Evolutionary conservation across 2,329 filamentous ascomycete genomes (phyloP), one percentile per base, ranked within the genome.

Genomic region (Claviceps fusiformis): DNA sequence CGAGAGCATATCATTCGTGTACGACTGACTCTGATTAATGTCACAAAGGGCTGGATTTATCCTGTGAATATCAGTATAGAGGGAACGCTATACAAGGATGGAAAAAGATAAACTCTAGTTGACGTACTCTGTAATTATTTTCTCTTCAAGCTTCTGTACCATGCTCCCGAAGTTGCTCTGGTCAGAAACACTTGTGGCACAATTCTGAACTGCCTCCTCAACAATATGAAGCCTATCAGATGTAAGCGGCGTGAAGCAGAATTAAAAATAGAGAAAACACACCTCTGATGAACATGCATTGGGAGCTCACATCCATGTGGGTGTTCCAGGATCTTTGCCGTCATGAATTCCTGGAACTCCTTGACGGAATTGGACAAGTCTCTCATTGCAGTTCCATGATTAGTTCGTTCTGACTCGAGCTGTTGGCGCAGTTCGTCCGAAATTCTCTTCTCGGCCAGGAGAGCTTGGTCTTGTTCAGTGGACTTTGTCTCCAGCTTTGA

Each of bases 401-500:
- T 41, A 24, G 31, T 35, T 15, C 41, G 27, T 17, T 47, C 27
- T 5, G 50, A 48, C 8, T 50, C 48, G 4, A 57, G 47, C 47
- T 53, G 54, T 8, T 15, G 6, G 9, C 50, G 45, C 17, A 57
- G 29, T 11, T 39, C 29, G 17, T 53, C 43, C 5, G 47, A 55
- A 10, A 52, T 27, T 24, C 48, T 19, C 29, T 45, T 57, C 41
- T 55, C 56, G 27, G 47, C 11, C 27, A 29, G 7, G 43, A 55
- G 54, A 54, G 45, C 54, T 45, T 48, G 54, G 35, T 65, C 57
- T 41, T 65, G 61, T 31, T 59, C 54, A 17, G 60, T 37, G 15
- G 63, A 17, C 27, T 58, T 62, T 11, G 47, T 52, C 43, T 61
- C 43, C 7, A 69, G 57, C 6, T 63, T 50, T 3, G 53, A 58